Evolutionary conservation across 2,329 filamentous ascomycete genomes (phyloP).

Genomic region (Rutstroemia sp.): DNA sequence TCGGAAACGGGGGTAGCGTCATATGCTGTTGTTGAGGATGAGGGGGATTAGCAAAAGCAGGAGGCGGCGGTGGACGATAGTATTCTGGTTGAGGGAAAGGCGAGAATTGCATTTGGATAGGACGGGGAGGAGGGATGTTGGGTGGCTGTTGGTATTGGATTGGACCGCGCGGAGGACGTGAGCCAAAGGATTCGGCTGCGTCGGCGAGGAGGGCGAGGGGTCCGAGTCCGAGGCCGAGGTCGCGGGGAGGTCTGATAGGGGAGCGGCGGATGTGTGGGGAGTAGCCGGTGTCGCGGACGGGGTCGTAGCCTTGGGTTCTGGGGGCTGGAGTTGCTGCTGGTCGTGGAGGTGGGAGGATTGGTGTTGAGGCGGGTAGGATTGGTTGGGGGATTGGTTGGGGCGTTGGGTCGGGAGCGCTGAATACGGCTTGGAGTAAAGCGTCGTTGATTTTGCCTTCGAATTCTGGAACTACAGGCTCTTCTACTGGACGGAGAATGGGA

Average conservation of each 20-base stretch:
- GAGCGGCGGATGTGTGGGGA: conserved; percentile 5
- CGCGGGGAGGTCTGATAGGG: not conserved
- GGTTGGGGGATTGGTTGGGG: not conserved
- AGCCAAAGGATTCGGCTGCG: not conserved
- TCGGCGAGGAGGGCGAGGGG: conserved; percentile 2
- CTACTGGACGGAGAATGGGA: conserved; percentile 1
- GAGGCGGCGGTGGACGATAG: not conserved
- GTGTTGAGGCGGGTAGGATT: not conserved
- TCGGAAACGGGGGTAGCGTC: no score
- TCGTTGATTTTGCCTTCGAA: conserved; percentile 4
- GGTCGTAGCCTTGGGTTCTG: conserved; percentile 18
- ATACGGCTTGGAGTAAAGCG: not conserved
- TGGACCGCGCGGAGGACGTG: not conserved
- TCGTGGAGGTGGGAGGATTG: not conserved
- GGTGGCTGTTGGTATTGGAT: not conserved
- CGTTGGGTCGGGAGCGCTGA: not conserved
- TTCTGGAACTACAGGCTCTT: not conserved
- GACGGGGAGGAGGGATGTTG: not conserved
- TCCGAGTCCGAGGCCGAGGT: not conserved
- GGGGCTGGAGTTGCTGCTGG: conserved; percentile 1
- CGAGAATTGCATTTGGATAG: not conserved
- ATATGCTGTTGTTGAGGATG: not conserved
- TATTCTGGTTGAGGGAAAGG: not conserved
- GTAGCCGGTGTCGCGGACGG: conserved; percentile 16
- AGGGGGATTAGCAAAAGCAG: not conserved